Percentiles rank a stretch among this genome's conserved stretches.
phyloP scores from a whole-genome alignment of 768 basidiomycete species.

The Pluteus cervinus region DNA sequence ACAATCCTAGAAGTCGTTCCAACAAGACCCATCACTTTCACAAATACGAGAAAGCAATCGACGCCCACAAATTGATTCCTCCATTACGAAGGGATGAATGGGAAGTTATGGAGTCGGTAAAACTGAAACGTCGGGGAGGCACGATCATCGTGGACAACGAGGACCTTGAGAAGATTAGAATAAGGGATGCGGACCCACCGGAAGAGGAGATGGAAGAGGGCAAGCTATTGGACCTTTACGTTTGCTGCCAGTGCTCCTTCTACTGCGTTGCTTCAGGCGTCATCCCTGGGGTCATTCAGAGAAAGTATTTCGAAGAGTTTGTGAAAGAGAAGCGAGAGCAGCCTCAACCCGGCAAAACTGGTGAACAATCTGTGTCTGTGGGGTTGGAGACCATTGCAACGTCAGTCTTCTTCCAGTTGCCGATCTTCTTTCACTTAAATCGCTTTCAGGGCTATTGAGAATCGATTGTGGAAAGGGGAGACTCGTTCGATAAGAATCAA shows the following conservation, averaged over 20 bases:
- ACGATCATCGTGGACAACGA: slow-evolving; percentile 30
- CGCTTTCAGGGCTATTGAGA: slow-evolving; percentile 58
- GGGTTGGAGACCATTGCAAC: slow-evolving; percentile 62
- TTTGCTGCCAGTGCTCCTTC: slow-evolving; percentile 81
- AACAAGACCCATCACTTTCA: slow-evolving; percentile 84
- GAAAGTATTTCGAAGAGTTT: slow-evolving; percentile 57
- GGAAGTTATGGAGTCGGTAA: slow-evolving; percentile 44
- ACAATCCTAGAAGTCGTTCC: slow-evolving; percentile 35
- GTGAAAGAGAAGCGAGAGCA: slow-evolving; percentile 52
- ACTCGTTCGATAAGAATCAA: slow-evolving; percentile 47
- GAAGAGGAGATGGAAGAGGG: slow-evolving; percentile 37
- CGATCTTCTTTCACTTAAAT: slow-evolving; percentile 8
- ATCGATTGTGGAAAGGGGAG: slow-evolving; percentile 70
- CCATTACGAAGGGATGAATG: slow-evolving; percentile 55
- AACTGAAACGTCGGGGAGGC: slow-evolving; percentile 43
- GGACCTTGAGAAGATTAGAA: slow-evolving; percentile 37
- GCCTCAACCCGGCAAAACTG: slow-evolving; percentile 49
- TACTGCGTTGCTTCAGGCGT: slow-evolving; percentile 65
- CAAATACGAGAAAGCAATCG: slow-evolving; percentile 62
- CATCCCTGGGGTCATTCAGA: slow-evolving; percentile 69
- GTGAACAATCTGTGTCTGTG: slow-evolving; percentile 46
- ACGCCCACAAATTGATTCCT: slow-evolving; percentile 60
- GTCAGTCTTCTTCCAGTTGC: slow-evolving; percentile 33
- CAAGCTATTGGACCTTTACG: slow-evolving; percentile 66
- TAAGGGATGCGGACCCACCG: slow-evolving; percentile 23